Conservation (phyloP, 1,284 basidiomycete species). For the Farysia itapuensis region DNA sequence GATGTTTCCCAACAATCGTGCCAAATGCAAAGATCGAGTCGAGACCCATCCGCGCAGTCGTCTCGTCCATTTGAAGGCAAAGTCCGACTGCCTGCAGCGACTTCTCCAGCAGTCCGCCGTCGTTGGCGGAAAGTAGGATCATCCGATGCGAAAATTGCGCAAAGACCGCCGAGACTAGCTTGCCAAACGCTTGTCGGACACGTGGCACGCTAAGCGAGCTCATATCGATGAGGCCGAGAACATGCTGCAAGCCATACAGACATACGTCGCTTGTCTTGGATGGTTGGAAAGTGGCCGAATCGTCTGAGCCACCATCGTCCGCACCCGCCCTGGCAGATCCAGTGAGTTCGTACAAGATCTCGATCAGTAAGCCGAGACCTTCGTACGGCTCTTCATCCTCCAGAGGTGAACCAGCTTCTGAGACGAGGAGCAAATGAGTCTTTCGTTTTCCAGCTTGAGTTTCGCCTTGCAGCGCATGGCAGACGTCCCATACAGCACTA, state of each 20-base stretch:
- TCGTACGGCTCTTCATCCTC: constrained; percentile 48
- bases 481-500: constrained; percentile 17
- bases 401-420: constrained; percentile 19
- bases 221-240: constrained; percentile 11
- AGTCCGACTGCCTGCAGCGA: constrained; percentile 21
- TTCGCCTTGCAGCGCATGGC: constrained; percentile 22
- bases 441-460: constrained; percentile 11
- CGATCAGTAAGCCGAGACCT: constrained; percentile 31
- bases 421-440: constrained; percentile 16
- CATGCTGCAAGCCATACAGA: constrained; percentile 33
- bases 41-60: constrained; percentile 14
- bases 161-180: constrained; percentile 16
- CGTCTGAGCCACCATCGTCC: constrained; percentile 21
- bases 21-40: constrained; percentile 24
- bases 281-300: constrained; percentile 6
- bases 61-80: constrained; percentile 34
- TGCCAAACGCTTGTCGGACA: constrained; percentile 20
- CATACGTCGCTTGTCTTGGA: constrained; percentile 34
- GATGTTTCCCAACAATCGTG: constrained; percentile 9
- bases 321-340: constrained; percentile 20
- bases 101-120: constrained; percentile 4
- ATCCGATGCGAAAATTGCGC: constrained; percentile 18
- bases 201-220: constrained; percentile 33
- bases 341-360: constrained; percentile 28
- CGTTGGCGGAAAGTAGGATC: constrained; percentile 8